Base-by-base conservation (phyloP, 2,329 filamentous ascomycete species). In the Escovopsis sp. region DNA sequence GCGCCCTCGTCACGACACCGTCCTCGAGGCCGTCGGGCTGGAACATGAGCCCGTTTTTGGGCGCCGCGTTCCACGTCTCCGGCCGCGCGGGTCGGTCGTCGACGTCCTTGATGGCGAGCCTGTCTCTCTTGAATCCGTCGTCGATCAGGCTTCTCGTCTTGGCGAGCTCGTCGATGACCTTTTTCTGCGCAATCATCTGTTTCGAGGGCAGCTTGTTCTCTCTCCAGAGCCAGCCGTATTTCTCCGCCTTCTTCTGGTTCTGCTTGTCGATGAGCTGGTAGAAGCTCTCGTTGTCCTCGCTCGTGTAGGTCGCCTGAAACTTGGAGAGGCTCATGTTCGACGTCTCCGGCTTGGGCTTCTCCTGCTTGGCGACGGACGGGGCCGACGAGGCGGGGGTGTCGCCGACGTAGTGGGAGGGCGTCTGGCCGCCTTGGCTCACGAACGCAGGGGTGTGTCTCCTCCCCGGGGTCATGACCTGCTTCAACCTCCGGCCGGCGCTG, bases 201-300 rank as follows among this genome's bases (percentile, higher is more conserved):
- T 86, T 87, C n/a, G 79, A 81, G 30, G 65, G 82, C 60, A 95
- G 74, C 57, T 89, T 89, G 63, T 96, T 95, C 25, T 79, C 84
- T 9, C 77, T 73, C 78, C 87, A 94, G 37, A 96, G 68, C 83
- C 89, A 95, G 1, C 79, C 78, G 55, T 94, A 84, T 53, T 89
- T 94, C 53, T 88, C 81, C 1, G 83, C 80, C 39, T 72, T 76
- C 58, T 87, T 89, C 46, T 79, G 72, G 55, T 95, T 98, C 55
- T 95, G 86, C 53, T 80, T 84, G 63, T 98, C 91, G 25, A 96
- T 67, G 2, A 98, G 70, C 51, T 81, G 82, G 61, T 94, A 94
- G 65, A 98, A 96, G 51, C 84, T 93, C 57, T 95, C 91, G 56
- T 96, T 96, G 58, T 98, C 91, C 60, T 98, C 91, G 54, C 86